Percentiles rank a stretch among this genome's conserved stretches.
phyloP scores from a whole-genome alignment of 2,329 filamentous ascomycete species.

The Fusarium dlaminii region DNA sequence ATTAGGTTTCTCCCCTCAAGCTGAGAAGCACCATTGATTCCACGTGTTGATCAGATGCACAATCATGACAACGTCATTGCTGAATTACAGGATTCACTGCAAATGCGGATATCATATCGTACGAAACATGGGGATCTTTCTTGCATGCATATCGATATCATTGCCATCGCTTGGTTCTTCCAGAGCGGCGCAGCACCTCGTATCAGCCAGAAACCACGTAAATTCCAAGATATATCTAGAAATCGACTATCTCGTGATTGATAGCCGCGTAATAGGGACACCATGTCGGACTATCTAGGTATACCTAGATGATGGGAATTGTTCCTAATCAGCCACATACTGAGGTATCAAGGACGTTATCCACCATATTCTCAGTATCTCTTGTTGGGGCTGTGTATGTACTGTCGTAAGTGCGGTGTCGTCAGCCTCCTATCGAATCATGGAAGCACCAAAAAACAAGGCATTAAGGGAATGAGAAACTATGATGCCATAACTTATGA shows the following conservation, averaged over 20 bases:
- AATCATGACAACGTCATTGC: background rate
- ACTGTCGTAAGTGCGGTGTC: background rate
- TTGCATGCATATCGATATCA: background rate
- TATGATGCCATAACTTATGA: background rate
- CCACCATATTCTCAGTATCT: background rate
- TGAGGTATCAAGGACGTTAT: background rate
- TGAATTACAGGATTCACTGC: background rate
- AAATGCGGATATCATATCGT: background rate
- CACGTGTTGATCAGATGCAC: background rate
- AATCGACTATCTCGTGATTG: background rate
- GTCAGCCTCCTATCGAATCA: background rate
- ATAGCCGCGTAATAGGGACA: conserved; percentile 1
- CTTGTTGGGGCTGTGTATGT: background rate
- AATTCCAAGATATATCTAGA: background rate
- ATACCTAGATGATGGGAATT: background rate
- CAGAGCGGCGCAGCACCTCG: conserved; percentile 26
- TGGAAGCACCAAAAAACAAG: background rate
- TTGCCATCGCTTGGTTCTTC: background rate
- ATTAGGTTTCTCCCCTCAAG: background rate
- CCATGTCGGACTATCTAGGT: background rate
- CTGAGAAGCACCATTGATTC: background rate
- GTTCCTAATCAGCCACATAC: background rate
- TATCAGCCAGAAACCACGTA: background rate
- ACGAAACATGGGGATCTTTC: background rate
- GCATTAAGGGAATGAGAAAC: background rate